Base-by-base conservation (phyloP, 1,284 basidiomycete species). In the Veloporphyrellus conicus region DNA sequence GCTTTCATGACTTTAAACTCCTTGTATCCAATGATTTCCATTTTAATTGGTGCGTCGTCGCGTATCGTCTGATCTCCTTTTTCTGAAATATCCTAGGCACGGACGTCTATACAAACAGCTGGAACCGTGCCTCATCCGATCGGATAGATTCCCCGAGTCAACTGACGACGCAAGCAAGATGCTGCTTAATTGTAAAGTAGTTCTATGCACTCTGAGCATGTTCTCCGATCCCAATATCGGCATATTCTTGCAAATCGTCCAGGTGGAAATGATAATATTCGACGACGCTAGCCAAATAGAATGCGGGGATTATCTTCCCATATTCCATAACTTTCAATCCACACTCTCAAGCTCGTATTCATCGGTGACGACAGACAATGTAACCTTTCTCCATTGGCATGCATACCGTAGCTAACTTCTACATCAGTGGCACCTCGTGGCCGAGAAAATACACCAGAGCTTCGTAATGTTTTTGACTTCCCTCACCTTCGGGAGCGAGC, bases 331-430 rank as follows among this genome's bases (percentile, higher is more conserved):
- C 12, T 82, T 75, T 53, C 57, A 62, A 2, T 53, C 58, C 0
- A 68, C 64, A 4, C 63, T 89, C 16, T 70, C 19, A 88, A 87
- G 54, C 62, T 84, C 1, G 81, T 80, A 47, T 83, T 87, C 51
- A 82, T 89, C 64, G 86, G 87, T 9, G 86, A 89, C 68, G 71
- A 85, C 55, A 84, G 79, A 56, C 87, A 90, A 70, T 73, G 87
- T 88, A 63, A 63, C 71, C 4, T 47, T 19, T 69, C 29, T 40
- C 41, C 47, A 5, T 37, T 20, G 19, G 5, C 10, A 6, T 11
- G 9, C 25, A n/a, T 47, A 9, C 16, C 18, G 20, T 19, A 20
- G 28, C 48, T 41, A 18, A 56, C 46, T 4, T 37, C 37, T 16
- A 20, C 41, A 8, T 49, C 43, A 79, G 78, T 79, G 47, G 70